A percentile compares a stretch with the other conserved stretches of the same genome.
These are phyloP conservation scores for Aspergillus nidulans DNA, from an alignment of 495 filamentous ascomycete genomes.

Conservation along the genomic window DNA sequence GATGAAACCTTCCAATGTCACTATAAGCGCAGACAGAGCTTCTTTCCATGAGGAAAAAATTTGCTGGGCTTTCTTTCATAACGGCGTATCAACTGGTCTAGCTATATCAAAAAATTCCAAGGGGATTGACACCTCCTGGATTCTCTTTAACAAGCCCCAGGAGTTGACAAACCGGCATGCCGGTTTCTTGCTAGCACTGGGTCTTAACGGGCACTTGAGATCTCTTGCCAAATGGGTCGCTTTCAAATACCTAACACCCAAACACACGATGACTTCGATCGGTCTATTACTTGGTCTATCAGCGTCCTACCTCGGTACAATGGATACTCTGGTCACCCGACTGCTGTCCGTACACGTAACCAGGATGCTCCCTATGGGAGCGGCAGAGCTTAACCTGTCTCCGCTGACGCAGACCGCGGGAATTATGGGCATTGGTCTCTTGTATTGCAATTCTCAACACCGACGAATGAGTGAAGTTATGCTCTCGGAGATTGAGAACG, in stretches of 20 bases:
- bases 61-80: slow-evolving; percentile 97
- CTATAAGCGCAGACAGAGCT: slow-evolving; percentile 77
- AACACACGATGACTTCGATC: slow-evolving; percentile 98
- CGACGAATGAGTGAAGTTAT: slow-evolving; percentile 98
- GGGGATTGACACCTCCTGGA: slow-evolving; percentile 97
- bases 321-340: slow-evolving; percentile 93
- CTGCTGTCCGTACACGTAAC: slow-evolving; percentile 96
- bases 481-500: slow-evolving; percentile 91
- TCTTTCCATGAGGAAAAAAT: slow-evolving; percentile 91
- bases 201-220: slow-evolving; percentile 93
- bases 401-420: slow-evolving; percentile 93
- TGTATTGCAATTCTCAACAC: slow-evolving; percentile 95
- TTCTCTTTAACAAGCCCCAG: slow-evolving; percentile 92
- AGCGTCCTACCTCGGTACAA: slow-evolving; percentile 89
- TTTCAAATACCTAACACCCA: slow-evolving; percentile 96
- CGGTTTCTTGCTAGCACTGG: slow-evolving; percentile 84
- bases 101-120: slow-evolving; percentile 85
- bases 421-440: slow-evolving; percentile 92
- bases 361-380: slow-evolving; percentile 82
- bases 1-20: slow-evolving; percentile 86
- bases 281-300: slow-evolving; percentile 88
- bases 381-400: slow-evolving; percentile 90
- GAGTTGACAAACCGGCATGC: slow-evolving; percentile 92
- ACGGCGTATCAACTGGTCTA: slow-evolving; percentile 83
- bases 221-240: slow-evolving; percentile 95